Evolutionary conservation across 2,329 filamentous ascomycete genomes (phyloP), one percentile per base, ranked within the genome.

Genomic region (Colletotrichum brevisporum): DNA sequence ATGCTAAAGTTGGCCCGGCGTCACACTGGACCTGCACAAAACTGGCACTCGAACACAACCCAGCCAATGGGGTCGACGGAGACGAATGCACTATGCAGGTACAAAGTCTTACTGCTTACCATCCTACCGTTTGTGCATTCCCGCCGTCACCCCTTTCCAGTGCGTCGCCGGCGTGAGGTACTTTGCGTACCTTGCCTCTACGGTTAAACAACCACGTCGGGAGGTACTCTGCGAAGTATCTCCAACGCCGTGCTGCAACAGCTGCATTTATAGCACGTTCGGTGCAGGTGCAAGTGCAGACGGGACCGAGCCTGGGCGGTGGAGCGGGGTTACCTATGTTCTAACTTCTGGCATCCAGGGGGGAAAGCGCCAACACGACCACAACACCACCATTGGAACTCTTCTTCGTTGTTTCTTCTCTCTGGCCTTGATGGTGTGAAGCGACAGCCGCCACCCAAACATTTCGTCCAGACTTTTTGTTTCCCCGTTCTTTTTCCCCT

Each of bases 11-110:
- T 60, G 62, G 43, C 26, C 66, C 66, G 51, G 62, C 55, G 62
- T 66, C 41, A 55, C 62, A 69, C 50, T 51, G 54, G 26, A 65
- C 61, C 55, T 66, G 61, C 61, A 66, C 61, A 66, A 56, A 60
- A 48, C 18, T 60, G 62, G 50, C 51, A 45, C 16, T 26, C 15
- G 31, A 10, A 15, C 55, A 41, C 2, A 4, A n/a, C 8, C 10
- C 55, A 21, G 43, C 67, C 67, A 69, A 69, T 69, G 62, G 27
- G 51, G 16, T 13, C 13, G 6, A 21, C 16, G 13, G 10, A 9
- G 16, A 21, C 6, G 51, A 45, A 59, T 69, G 61, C 66, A 55
- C 41, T 39, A 65, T 69, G 66, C 66, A 69, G 66, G 66, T 41
- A 69, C 62, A 52, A 36, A 51, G 39, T 43, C 41, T 54, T 48